Evolutionary conservation across 108 stramenopile genomes (phyloP).

Genomic region (Nitzschia putrida): DNA sequence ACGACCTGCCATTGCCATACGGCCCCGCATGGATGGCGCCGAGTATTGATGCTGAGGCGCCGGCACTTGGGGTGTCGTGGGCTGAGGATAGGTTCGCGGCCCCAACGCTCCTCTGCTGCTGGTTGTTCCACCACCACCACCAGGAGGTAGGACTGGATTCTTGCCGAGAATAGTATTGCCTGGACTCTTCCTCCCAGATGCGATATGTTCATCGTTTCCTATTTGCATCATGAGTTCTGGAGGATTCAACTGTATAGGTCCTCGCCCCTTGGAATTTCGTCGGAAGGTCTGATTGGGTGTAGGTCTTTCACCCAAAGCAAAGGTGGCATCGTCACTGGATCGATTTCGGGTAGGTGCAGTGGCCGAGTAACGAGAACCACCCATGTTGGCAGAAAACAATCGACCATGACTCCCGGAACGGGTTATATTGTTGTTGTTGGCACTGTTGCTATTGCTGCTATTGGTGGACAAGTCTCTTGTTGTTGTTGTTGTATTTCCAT

Average conservation of each 20-base stretch:
- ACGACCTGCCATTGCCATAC: no score
- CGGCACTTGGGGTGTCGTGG: no score
- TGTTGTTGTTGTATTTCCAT: conserved; percentile 4
- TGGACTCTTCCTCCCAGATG: not conserved
- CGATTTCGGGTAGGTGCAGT: not conserved
- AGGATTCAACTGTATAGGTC: not conserved
- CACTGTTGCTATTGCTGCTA: no score
- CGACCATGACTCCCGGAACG: not conserved
- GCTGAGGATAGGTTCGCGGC: no score
- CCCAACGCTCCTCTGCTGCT: no score
- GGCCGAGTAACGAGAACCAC: not conserved
- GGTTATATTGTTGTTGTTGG: not conserved
- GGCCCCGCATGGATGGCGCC: no score
- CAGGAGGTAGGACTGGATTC: no score
- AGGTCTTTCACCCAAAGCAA: not conserved
- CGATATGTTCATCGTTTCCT: conserved; percentile 22
- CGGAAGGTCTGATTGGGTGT: not conserved
- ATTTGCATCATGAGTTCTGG: conserved; percentile 17
- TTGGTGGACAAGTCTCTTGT: no score
- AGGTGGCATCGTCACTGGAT: not conserved
- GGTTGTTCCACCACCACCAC: no score
- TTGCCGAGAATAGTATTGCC: no score
- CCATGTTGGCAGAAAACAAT: not conserved
- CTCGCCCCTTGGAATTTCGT: not conserved
- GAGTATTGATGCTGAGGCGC: no score